Percentiles rank a stretch among this genome's conserved stretches.
Evolutionary conservation across 1,284 basidiomycete genomes (phyloP).

Genomic region (Volvariella volvacea): DNA sequence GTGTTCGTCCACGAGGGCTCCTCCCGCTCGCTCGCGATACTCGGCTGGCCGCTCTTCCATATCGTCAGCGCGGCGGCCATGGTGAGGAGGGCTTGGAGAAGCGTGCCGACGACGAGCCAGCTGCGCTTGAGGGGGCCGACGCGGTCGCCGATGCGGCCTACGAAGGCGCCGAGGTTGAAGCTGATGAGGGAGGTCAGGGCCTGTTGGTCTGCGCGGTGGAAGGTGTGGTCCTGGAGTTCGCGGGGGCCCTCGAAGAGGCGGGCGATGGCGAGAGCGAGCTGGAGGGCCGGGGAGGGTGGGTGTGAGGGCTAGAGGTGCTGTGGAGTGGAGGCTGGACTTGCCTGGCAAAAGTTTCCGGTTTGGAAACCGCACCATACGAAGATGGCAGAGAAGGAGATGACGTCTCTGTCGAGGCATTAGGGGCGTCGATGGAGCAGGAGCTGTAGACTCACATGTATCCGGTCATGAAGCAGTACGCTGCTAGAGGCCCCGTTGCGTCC

Average conservation of each 20-base stretch:
- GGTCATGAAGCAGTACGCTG: conserved; percentile 81
- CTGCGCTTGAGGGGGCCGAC: conserved; percentile 65
- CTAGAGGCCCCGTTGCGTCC: conserved; percentile 51
- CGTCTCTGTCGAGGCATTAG: conserved; percentile 37
- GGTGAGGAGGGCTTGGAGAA: conserved; percentile 70
- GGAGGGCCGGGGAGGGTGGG: conserved; percentile 3
- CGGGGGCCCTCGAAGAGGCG: conserved; percentile 51
- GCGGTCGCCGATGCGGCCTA: conserved; percentile 68
- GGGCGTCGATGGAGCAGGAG: neutral
- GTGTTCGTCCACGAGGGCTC: conserved; percentile 66
- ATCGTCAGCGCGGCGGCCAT: conserved; percentile 64
- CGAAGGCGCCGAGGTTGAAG: conserved; percentile 66
- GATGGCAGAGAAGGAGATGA: conserved; percentile 72
- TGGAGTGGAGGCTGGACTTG: conserved; percentile 15
- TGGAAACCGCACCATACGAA: conserved; percentile 89
- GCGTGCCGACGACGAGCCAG: conserved; percentile 69
- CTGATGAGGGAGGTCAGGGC: conserved; percentile 71
- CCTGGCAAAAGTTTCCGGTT: conserved; percentile 69
- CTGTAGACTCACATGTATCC: conserved; percentile 68
- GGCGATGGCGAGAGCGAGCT: conserved; percentile 31
- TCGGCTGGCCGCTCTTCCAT: conserved; percentile 55
- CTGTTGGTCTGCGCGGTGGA: conserved; percentile 76
- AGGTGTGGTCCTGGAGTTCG: conserved; percentile 42
- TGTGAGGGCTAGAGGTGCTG: neutral
- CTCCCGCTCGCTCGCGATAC: conserved; percentile 45